A percentile compares a stretch with the other conserved stretches of the same genome.
phyloP scores from a whole-genome alignment of 371 early-diverging fungal species.

The Parasitella parasitica region DNA sequence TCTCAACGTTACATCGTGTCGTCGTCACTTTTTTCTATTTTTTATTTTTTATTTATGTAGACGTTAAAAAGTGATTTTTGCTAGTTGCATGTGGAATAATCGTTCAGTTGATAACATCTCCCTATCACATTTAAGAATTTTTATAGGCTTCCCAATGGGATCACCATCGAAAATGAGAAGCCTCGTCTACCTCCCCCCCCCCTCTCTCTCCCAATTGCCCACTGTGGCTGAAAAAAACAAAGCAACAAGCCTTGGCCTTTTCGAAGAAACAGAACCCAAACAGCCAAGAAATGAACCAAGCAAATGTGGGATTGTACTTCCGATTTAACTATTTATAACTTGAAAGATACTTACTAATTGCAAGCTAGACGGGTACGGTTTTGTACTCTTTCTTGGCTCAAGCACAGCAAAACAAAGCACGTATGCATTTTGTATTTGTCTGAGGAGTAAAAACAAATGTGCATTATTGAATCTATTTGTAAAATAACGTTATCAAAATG shows the following conservation, averaged over 20 bases:
- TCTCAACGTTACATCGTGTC: background rate
- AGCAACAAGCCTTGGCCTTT: background rate
- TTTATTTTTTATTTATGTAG: background rate
- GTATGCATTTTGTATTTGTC: background rate
- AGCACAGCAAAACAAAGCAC: too few relatives aligned
- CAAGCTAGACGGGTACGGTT: background rate
- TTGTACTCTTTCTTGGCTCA: background rate
- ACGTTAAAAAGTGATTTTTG: background rate
- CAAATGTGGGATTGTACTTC: background rate
- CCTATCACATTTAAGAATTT: background rate
- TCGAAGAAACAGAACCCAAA: background rate
- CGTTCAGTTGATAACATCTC: background rate
- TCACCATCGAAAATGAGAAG: background rate
- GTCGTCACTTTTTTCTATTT: background rate
- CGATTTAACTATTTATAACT: background rate
- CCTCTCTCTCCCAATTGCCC: background rate
- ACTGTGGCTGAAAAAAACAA: background rate
- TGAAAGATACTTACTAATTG: background rate
- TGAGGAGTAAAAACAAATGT: constrained; percentile 7
- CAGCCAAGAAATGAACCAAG: background rate
- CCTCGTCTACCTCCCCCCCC: background rate
- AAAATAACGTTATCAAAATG: background rate
- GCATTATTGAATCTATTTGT: background rate
- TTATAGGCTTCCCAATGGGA: background rate
- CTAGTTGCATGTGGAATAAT: background rate